Conservation (phyloP, 257 asterid species). For the Solanum chilense region DNA sequence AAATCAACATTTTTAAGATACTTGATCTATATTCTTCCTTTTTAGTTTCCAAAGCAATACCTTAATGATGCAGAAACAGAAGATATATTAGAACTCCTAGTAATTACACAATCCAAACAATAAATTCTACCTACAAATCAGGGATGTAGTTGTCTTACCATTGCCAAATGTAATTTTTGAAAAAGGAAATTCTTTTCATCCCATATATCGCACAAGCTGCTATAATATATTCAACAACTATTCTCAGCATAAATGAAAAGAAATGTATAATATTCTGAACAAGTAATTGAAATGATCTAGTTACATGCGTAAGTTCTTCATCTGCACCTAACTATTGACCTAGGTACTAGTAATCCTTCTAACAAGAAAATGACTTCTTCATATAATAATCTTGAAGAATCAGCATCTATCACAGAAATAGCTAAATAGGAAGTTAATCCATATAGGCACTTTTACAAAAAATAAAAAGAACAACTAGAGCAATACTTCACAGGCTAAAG, state of each 20-base stretch:
- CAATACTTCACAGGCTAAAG: not conserved
- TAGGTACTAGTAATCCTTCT: not conserved
- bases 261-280: not conserved
- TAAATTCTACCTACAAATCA: not conserved
- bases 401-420: not conserved
- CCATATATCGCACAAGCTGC: slow-evolving; percentile 77
- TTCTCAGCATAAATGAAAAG: slow-evolving; percentile 35
- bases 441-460: not conserved
- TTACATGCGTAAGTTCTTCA: not conserved
- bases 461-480: not conserved
- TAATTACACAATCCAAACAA: not conserved
- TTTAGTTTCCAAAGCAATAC: not conserved
- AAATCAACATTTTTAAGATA: too few relatives aligned
- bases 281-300: not conserved
- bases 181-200: slow-evolving; percentile 23
- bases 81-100: not conserved
- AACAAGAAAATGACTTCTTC: not conserved
- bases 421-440: not conserved
- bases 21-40: too few relatives aligned
- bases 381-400: not conserved
- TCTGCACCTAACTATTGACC: not conserved
- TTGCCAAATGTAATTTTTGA: slow-evolving; percentile 30
- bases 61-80: too few relatives aligned
- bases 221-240: slow-evolving; percentile 59
- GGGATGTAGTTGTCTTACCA: slow-evolving; percentile 41